Evolutionary conservation across 208 protist genomes (phyloP), one percentile per base, ranked within the genome.

Genomic region (Crithidia brevicula): DNA sequence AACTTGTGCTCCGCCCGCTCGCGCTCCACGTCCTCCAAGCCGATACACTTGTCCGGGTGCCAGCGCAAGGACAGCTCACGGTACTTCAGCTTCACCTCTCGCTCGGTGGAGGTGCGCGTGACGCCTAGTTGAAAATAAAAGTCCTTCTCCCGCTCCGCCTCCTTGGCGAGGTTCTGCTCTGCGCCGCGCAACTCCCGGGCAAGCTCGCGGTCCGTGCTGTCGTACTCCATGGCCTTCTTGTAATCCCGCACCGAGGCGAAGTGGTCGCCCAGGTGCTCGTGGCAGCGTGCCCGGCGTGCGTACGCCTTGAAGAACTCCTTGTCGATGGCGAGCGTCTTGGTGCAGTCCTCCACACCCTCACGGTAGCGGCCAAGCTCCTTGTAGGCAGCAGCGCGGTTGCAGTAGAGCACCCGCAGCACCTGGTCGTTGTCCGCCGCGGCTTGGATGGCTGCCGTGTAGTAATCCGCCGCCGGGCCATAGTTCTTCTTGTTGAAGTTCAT

Each of bases 41-140:
- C 72, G 16, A 93, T 82, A 77, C 88, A 93, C 80, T 97, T 97
- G 71, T 97, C 92, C 1, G 92, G 92, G 64, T 97, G 92, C 88
- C 88, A 97, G 6, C 89, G 82, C 22, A 97, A 80, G 40, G 89
- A 95, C 50, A 97, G 83, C 79, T 97, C 90, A 31, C 86, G 74
- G 74, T 94, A 97, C 63, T 91, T 93, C 27, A 84, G 23, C 68
- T 95, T 94, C 40, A 97, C 91, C 58, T 97, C 90, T 6, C 83
- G 73, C 30, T 95, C 85, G 10, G 72, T 91, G 45, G 80, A 73
- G 52, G 47, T 87, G 47, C 87, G 81, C 18, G 73, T 74, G 20
- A 95, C 64, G 51, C 92, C 90, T 28, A 97, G 77, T 61, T 94
- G 83, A 58, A 84, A 95, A 77, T 97, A 97, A 60, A 76, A 93